A percentile compares a stretch with the other conserved stretches of the same genome.
phyloP scores from a whole-genome alignment of 768 basidiomycete genomes.

The Termitomyces sp. region DNA sequence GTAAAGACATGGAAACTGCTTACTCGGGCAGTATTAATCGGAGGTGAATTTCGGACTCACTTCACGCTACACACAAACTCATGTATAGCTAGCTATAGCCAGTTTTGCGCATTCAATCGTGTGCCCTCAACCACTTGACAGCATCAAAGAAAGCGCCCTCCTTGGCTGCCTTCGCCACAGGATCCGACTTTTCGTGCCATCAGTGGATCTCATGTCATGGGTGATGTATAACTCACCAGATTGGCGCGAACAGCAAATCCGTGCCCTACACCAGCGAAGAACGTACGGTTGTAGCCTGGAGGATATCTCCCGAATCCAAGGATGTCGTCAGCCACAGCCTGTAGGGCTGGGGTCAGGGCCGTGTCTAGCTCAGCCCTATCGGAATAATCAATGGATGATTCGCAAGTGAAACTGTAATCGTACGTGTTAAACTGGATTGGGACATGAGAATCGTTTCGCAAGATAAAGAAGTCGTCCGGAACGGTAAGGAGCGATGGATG shows the following conservation, averaged over 20 bases:
- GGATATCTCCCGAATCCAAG: conserved; percentile 12
- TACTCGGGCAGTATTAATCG: too few relatives aligned
- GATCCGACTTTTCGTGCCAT: conserved; percentile 9
- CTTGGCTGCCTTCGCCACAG: conserved; percentile 15
- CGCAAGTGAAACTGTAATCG: background rate
- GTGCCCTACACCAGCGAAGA: conserved; percentile 14
- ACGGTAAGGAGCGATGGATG: conserved; percentile 33
- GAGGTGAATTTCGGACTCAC: too few relatives aligned
- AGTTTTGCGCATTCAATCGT: conserved; percentile 5
- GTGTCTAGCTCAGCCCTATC: conserved; percentile 12
- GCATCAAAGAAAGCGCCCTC: conserved; percentile 16
- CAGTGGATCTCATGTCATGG: background rate
- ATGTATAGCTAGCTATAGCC: background rate
- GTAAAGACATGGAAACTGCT: too few relatives aligned
- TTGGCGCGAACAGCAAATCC: conserved; percentile 17
- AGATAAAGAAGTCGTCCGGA: conserved; percentile 28
- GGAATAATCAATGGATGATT: background rate
- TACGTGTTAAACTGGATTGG: conserved; percentile 16
- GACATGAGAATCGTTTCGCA: conserved; percentile 13
- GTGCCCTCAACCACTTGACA: conserved; percentile 13
- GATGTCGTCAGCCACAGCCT: conserved; percentile 12
- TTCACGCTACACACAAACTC: background rate
- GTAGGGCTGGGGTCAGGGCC: conserved; percentile 9
- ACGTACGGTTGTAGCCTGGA: conserved; percentile 14
- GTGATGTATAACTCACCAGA: conserved; percentile 1